phyloP scores from a whole-genome alignment of 2,329 filamentous ascomycete genomes.

The Sarocladiaceae sp. region DNA sequence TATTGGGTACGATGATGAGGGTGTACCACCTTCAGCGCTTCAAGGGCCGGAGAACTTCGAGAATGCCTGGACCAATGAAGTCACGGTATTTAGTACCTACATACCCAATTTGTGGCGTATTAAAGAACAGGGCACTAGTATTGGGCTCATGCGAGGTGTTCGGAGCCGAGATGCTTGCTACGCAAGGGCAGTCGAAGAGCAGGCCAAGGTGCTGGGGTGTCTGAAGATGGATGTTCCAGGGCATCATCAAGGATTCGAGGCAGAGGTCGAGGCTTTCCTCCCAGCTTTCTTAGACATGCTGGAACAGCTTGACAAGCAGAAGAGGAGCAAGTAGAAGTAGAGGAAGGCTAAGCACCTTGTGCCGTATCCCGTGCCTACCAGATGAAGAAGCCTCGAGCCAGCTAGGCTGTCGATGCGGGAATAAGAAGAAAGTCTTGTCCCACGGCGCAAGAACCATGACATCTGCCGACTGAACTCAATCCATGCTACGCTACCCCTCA shows the following conservation, averaged over 20 bases:
- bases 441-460: too few species aligned
- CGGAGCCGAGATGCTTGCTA: conserved; percentile 24
- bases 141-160: conserved; percentile 22
- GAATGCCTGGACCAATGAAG: conserved; percentile 27
- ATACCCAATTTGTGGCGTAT: conserved; percentile 21
- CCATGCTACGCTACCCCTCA: too few species aligned
- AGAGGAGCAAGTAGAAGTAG: background rate
- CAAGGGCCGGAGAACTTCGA: conserved; percentile 18
- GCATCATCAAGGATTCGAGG: conserved; percentile 26
- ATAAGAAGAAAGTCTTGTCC: too few species aligned
- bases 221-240: conserved; percentile 21
- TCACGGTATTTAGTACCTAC: conserved; percentile 17
- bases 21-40: conserved; percentile 15
- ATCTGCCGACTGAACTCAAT: too few species aligned
- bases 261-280: conserved; percentile 22
- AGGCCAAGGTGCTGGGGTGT: conserved; percentile 24
- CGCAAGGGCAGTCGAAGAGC: conserved; percentile 21
- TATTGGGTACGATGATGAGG: conserved; percentile 22
- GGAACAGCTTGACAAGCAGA: conserved; percentile 10
- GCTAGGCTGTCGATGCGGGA: too few species aligned
- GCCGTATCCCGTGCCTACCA: too few species aligned
- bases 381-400: too few species aligned
- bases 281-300: conserved; percentile 22
- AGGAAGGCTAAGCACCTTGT: too few species aligned
- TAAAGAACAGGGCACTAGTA: conserved; percentile 19